Conservation (phyloP, 179 eudicot species). For the Silene coronaria region DNA sequence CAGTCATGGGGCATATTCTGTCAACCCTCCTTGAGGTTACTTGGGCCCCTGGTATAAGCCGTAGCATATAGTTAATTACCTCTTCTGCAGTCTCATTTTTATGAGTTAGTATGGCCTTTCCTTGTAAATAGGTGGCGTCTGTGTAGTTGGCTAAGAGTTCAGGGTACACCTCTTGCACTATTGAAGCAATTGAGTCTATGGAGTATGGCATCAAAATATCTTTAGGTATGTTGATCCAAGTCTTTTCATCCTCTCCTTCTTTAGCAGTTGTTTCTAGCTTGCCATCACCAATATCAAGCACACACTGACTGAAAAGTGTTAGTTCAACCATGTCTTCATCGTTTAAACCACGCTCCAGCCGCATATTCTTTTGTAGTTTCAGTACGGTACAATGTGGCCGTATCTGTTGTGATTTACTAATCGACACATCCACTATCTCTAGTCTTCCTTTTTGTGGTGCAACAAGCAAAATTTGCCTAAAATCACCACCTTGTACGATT, state of each 20-base stretch:
- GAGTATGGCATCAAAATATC: background rate
- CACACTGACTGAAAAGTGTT: background rate
- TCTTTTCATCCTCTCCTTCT: background rate
- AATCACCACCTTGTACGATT: background rate
- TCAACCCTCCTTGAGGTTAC: too few species aligned
- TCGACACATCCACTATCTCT: background rate
- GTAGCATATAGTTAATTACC: too few species aligned
- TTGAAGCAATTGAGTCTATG: background rate
- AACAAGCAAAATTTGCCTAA: background rate
- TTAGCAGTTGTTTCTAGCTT: background rate
- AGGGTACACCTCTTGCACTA: background rate
- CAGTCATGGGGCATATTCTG: too few species aligned
- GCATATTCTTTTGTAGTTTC: constrained; percentile 3
- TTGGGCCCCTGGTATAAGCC: too few species aligned
- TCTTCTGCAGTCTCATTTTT: too few species aligned
- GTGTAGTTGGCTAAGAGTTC: background rate
- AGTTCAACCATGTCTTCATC: background rate
- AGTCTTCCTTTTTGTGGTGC: background rate
- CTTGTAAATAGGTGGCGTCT: background rate
- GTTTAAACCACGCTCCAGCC: background rate
- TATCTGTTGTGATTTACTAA: background rate
- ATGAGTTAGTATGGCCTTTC: background rate
- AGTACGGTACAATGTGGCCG: background rate
- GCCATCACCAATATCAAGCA: background rate
- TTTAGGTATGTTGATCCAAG: background rate